Evolutionary conservation across 208 protist species (phyloP).

Genomic region (Trypanosoma avium): DNA sequence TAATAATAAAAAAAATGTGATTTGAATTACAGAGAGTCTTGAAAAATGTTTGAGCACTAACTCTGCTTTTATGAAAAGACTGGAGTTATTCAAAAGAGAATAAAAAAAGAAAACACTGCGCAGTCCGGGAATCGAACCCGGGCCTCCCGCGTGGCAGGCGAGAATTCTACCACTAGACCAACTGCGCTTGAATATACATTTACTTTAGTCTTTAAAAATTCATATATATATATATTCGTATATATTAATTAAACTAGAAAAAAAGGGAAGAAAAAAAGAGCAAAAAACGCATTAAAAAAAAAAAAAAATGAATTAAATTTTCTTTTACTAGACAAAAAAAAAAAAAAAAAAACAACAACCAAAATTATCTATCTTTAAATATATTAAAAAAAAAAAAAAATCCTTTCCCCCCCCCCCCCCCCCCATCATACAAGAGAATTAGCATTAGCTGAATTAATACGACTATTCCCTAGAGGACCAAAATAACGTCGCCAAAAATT

Average conservation of each 20-base stretch:
- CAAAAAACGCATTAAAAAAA: not conserved
- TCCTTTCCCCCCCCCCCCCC: not conserved
- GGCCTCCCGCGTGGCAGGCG: constrained; percentile 91
- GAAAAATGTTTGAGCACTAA: no score
- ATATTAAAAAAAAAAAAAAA: not conserved
- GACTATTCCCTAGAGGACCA: constrained; percentile 44
- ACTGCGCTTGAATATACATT: constrained; percentile 53
- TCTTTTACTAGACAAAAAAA: not conserved
- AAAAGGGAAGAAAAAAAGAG: constrained; percentile 2
- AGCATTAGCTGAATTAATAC: constrained; percentile 28
- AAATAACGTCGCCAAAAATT: constrained; percentile 50
- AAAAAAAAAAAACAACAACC: not conserved
- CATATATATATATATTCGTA: no score
- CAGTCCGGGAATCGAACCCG: constrained; percentile 94
- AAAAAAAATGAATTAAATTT: no score
- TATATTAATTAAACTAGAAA: not conserved
- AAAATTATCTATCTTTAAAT: not conserved
- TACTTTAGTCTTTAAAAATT: not conserved
- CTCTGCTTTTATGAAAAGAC: no score
- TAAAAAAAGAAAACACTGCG: constrained; percentile 67
- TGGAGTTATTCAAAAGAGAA: no score
- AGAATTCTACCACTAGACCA: constrained; percentile 95
- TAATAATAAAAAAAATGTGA: no score
- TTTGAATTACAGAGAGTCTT: no score
- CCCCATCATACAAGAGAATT: not conserved